Evolutionary conservation across 805 yeast genomes (phyloP), one percentile per base, ranked within the genome.

Genomic region (Priceomyces melissophilus): DNA sequence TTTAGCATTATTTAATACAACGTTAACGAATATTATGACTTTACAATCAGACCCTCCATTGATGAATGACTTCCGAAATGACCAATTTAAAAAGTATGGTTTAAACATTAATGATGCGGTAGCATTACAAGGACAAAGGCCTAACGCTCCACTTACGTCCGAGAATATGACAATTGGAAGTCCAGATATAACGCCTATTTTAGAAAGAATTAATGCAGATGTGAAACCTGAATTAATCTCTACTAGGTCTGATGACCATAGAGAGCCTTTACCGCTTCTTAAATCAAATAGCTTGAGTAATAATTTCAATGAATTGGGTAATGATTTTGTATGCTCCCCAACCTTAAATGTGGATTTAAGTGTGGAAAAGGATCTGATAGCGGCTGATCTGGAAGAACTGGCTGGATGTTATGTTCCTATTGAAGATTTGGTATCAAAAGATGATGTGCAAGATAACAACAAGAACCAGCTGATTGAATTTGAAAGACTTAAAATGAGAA

Each of bases 11-110:
- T 50, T 69, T 25, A 44, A 52, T 31, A 48, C 55, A 35, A 52
- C 63, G 10, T 53, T 68, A 28, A 52, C 60, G 20, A 63, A 62
- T 41, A 61, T 68, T 26, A 65, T 68, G 11, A 52, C 45, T 25
- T 46, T 69, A 20, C 66, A 61, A 34, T 27, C 37, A 4, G 40
- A 56, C n/a, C 58, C 57, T 1, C 58, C 49, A 12, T 40, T 53
- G 11, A 53, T 59, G 16, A 39, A 39, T 3, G 40, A 47, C 25
- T 64, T 63, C 40, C 52, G 71, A 42, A 40, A 38, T 8, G 47
- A 49, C 31, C 67, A 59, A 33, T 51, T 68, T 26, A 42, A 39
- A 13, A 50, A 52, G 37, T 49, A 37, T 30, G 32, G 36, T 4
- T 33, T 37, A 33, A 37, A 38, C n/a, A 15, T 30, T 4, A 26